Evolutionary conservation across 2,329 filamentous ascomycete genomes (phyloP).

Genomic region (Sporothrix protearum): DNA sequence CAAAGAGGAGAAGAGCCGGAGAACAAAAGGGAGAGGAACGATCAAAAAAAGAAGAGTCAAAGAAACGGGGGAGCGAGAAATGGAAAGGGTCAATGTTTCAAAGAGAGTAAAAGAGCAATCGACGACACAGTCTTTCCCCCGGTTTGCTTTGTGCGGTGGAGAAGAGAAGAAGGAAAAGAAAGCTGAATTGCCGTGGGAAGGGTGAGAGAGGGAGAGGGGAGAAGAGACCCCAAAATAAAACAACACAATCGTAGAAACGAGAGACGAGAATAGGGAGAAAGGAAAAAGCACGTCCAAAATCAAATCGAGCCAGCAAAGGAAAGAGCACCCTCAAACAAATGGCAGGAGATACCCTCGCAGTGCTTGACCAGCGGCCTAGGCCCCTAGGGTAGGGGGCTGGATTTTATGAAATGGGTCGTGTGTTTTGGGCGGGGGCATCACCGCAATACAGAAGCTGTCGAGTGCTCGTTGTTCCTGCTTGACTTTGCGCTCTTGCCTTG

Average conservation of each 20-base stretch:
- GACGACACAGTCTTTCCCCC: background rate
- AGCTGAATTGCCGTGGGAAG: background rate
- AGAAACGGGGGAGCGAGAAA: background rate
- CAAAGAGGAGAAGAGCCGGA: background rate
- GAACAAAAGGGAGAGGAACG: background rate
- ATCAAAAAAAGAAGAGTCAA: background rate
- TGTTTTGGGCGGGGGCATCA: slow-evolving; percentile 1
- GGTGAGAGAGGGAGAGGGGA: background rate
- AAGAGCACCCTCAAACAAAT: background rate
- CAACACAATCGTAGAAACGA: background rate
- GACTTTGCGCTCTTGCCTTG: background rate
- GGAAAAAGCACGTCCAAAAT: background rate
- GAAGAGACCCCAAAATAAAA: slow-evolving; percentile 4
- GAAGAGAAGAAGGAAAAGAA: background rate
- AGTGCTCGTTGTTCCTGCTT: background rate
- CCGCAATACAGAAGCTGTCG: background rate
- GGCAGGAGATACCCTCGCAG: background rate
- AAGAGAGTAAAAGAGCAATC: background rate
- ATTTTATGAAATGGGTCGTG: slow-evolving; percentile 5
- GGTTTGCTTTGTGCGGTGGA: background rate
- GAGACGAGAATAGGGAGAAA: background rate
- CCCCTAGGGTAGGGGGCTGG: slow-evolving; percentile 7
- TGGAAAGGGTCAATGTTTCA: background rate
- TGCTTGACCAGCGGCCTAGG: background rate
- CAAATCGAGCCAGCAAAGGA: background rate